Evolutionary conservation across 2,329 filamentous ascomycete genomes (phyloP).

Genomic region (Boeremia lycopersici): DNA sequence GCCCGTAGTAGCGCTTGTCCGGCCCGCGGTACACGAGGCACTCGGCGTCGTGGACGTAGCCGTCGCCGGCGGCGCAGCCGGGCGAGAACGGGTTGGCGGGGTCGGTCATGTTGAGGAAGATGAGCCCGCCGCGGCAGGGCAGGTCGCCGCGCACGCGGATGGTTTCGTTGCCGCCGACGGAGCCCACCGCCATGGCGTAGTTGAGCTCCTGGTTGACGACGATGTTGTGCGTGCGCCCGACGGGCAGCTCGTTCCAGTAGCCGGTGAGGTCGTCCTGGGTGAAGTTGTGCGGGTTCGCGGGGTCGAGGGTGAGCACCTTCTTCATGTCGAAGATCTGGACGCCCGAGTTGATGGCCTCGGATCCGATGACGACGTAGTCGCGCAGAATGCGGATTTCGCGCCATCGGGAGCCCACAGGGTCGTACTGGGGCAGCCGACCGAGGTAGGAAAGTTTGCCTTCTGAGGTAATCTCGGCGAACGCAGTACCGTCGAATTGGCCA

Average conservation of each 20-base stretch:
- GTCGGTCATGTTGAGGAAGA: slow-evolving; percentile 62
- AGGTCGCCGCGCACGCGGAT: slow-evolving; percentile 32
- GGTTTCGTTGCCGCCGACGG: slow-evolving; percentile 32
- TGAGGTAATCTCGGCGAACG: slow-evolving; percentile 47
- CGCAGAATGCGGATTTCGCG: slow-evolving; percentile 54
- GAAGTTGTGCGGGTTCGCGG: slow-evolving; percentile 31
- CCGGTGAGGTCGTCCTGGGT: slow-evolving; percentile 34
- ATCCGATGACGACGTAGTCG: slow-evolving; percentile 48
- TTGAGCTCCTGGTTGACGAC: slow-evolving; percentile 40
- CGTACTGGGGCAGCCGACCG: slow-evolving; percentile 56
- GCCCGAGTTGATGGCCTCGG: slow-evolving; percentile 52
- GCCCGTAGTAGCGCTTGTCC: slow-evolving; percentile 53
- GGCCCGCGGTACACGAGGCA: slow-evolving; percentile 61
- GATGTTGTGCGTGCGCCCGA: slow-evolving; percentile 43
- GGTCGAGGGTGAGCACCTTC: slow-evolving; percentile 45
- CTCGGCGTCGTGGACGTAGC: slow-evolving; percentile 66
- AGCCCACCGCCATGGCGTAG: slow-evolving; percentile 38
- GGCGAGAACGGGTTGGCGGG: slow-evolving; percentile 57
- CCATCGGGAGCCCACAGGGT: slow-evolving; percentile 53
- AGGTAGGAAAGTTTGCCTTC: slow-evolving; percentile 58
- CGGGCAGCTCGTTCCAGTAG: slow-evolving; percentile 32
- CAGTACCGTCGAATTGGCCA: slow-evolving; percentile 51
- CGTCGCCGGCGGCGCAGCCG: slow-evolving; percentile 60
- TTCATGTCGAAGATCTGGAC: slow-evolving; percentile 67
- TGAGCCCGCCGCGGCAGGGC: slow-evolving; percentile 58